Evolutionary conservation across 768 basidiomycete genomes (phyloP).

Genomic region (Pseudohyphozyma bogoriensis): DNA sequence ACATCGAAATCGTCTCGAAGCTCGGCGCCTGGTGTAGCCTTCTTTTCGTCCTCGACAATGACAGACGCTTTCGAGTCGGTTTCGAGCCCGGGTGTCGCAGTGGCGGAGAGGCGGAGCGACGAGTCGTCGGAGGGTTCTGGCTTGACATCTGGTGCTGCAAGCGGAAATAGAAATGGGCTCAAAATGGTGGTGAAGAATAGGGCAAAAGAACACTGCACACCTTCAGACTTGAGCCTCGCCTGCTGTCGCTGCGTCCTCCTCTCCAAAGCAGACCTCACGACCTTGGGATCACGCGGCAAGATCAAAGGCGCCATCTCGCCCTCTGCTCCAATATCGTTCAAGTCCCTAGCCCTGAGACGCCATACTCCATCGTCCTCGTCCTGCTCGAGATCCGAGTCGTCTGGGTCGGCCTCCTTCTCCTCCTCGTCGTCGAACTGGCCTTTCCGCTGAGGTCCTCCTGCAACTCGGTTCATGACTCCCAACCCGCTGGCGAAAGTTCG

Average conservation of each 20-base stretch:
- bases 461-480: slow-evolving; percentile 21
- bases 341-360: slow-evolving; percentile 24
- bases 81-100: slow-evolving; percentile 3
- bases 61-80: slow-evolving; percentile 22
- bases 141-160: slow-evolving; percentile 15
- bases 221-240: slow-evolving; percentile 22
- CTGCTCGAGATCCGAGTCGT: slow-evolving; percentile 30
- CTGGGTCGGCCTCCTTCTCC: slow-evolving; percentile 13
- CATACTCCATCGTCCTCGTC: slow-evolving; percentile 11
- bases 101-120: not conserved
- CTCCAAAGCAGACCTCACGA: slow-evolving; percentile 20
- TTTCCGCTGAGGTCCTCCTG: not conserved
- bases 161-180: too few species aligned
- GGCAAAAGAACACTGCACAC: not conserved
- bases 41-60: slow-evolving; percentile 20
- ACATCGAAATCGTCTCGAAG: slow-evolving; percentile 25
- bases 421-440: slow-evolving; percentile 22
- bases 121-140: slow-evolving; percentile 18
- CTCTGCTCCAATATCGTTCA: slow-evolving; percentile 31
- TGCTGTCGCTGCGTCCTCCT: slow-evolving; percentile 23
- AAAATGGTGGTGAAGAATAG: not conserved
- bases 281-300: slow-evolving; percentile 28
- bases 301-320: slow-evolving; percentile 29
- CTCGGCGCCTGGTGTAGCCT: slow-evolving; percentile 20
- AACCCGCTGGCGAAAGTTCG: slow-evolving; percentile 5